A percentile compares a stretch with the other conserved stretches of the same genome.
Conservation (phyloP, 1,139 yeast genomes). For the Wickerhamomyces sp. region DNA sequence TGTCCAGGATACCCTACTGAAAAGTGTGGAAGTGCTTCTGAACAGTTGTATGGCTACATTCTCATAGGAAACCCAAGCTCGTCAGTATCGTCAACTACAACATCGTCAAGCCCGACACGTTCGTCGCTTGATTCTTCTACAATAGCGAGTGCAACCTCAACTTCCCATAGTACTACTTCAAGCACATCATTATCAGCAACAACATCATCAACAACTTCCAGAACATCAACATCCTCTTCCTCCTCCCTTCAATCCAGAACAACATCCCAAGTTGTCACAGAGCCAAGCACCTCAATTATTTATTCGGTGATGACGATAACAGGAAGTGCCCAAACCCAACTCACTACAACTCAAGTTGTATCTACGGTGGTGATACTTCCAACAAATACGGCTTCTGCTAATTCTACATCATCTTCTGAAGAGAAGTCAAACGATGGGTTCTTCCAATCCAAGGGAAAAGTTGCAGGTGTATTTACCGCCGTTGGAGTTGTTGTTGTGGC, state of each 20-base stretch:
- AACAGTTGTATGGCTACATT: constrained; percentile 40
- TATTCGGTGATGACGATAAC: constrained; percentile 28
- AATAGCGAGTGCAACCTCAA: constrained; percentile 2
- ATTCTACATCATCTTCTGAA: constrained; percentile 1
- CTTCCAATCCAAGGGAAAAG: constrained; percentile 34
- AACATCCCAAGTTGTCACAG: background rate
- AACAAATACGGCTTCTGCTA: constrained; percentile 8
- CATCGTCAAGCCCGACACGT: constrained; percentile 7
- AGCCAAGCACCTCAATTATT: constrained; percentile 23
- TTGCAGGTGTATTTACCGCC: constrained; percentile 34
- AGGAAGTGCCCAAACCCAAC: constrained; percentile 20
- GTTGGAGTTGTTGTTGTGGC: constrained; percentile 30
- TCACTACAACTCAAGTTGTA: constrained; percentile 25
- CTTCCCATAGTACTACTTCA: constrained; percentile 4
- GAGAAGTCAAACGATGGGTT: constrained; percentile 18
- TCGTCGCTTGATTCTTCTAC: constrained; percentile 4
- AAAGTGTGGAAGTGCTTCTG: constrained; percentile 36
- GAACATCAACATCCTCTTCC: constrained; percentile 4
- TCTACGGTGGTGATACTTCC: constrained; percentile 23
- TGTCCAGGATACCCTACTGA: constrained; percentile 43
- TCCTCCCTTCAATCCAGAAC: constrained; percentile 1
- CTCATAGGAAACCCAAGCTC: constrained; percentile 22
- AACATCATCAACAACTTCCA: constrained; percentile 4
- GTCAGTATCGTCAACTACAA: constrained; percentile 3
- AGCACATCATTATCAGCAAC: constrained; percentile 8